A percentile compares a stretch with the other conserved stretches of the same genome.
Evolutionary conservation across 345 rosid genomes (phyloP).

Genomic region (Salix suchowensis): DNA sequence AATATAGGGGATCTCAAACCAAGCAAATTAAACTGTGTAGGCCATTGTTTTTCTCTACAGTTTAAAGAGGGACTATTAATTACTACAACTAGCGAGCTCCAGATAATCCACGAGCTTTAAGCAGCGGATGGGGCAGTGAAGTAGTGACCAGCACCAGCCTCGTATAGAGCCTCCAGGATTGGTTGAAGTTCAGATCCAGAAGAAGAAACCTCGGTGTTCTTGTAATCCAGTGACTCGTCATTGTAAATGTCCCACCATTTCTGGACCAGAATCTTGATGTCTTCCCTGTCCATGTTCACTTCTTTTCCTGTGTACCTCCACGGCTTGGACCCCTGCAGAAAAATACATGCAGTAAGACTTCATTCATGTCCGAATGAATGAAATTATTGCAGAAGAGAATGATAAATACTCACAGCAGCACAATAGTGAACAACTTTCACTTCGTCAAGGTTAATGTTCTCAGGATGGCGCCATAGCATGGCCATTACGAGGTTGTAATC

Average conservation of each 20-base stretch:
- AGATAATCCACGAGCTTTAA: background rate
- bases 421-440: slow-evolving; percentile 82
- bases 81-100: background rate
- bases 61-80: background rate
- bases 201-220: background rate
- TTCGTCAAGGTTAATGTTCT: slow-evolving; percentile 59
- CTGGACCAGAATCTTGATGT: slow-evolving; percentile 63
- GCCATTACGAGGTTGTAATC: slow-evolving; percentile 73
- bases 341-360: background rate
- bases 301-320: slow-evolving; percentile 90
- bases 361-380: background rate
- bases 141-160: slow-evolving; percentile 44
- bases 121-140: slow-evolving; percentile 85
- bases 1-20: too few relatives aligned
- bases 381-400: background rate
- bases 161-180: slow-evolving; percentile 49
- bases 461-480: slow-evolving; percentile 87
- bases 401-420: slow-evolving; percentile 59
- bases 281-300: slow-evolving; percentile 79
- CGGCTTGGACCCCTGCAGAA: slow-evolving; percentile 69
- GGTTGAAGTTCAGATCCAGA: slow-evolving; percentile 13
- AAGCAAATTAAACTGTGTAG: too few relatives aligned
- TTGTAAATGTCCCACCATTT: slow-evolving; percentile 86
- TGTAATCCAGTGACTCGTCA: slow-evolving; percentile 55
- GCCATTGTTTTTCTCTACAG: background rate